These are phyloP conservation scores for Boeremia exigua DNA, from an alignment of 2,329 filamentous ascomycete species.

Conservation along the genomic window DNA sequence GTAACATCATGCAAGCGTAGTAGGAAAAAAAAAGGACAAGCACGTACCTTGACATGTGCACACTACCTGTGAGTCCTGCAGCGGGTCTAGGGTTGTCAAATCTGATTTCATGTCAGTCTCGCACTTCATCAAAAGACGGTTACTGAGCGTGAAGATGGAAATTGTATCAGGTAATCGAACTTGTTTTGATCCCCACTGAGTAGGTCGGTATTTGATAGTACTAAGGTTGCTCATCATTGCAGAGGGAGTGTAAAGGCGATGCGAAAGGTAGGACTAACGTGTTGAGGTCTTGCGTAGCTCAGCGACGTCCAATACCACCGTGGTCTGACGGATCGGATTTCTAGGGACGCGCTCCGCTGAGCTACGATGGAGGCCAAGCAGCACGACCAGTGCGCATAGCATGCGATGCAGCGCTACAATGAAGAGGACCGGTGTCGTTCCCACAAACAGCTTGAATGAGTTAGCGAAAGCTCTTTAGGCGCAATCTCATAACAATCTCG, in stretches of 20 bases:
- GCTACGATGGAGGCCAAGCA: constrained; percentile 15
- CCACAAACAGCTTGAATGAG: constrained; percentile 14
- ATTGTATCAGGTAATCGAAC: constrained; percentile 49
- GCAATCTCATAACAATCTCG: constrained; percentile 9
- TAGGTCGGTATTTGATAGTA: constrained; percentile 51
- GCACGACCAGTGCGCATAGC: not conserved
- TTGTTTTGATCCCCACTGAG: constrained; percentile 45
- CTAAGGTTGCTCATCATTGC: constrained; percentile 46
- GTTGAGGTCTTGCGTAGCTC: constrained; percentile 19
- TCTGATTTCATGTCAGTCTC: constrained; percentile 25
- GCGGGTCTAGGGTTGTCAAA: not conserved
- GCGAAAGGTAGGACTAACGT: constrained; percentile 24
- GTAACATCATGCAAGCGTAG: constrained; percentile 40
- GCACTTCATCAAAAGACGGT: not conserved
- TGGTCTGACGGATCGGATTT: constrained; percentile 2
- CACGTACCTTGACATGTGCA: constrained; percentile 19
- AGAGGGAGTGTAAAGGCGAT: constrained; percentile 7
- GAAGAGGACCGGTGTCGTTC: not conserved
- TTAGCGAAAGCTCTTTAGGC: constrained; percentile 25
- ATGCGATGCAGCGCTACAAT: not conserved
- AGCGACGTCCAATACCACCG: constrained; percentile 17
- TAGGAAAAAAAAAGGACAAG: not conserved
- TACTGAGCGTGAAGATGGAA: constrained; percentile 1
- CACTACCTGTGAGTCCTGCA: not conserved
- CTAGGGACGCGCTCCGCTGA: constrained; percentile 4